Evolutionary conservation across 2,329 filamentous ascomycete genomes (phyloP).

Genomic region (Coniochaeta hoffmannii): DNA sequence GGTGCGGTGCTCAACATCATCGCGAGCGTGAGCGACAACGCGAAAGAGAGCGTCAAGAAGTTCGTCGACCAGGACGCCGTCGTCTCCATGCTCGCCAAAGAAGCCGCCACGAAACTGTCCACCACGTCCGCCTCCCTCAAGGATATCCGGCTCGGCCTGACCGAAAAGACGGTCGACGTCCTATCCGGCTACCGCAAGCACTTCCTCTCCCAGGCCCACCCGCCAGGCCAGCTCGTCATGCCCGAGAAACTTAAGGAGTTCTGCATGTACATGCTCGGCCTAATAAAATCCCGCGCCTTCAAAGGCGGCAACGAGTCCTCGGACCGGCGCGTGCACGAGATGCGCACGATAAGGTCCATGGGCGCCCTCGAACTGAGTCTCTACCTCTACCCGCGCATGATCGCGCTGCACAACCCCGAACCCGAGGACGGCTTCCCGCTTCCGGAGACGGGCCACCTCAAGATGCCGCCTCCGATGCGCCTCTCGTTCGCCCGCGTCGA

Average conservation of each 20-base stretch:
- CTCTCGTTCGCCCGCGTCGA: constrained; percentile 84
- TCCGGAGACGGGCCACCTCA: constrained; percentile 72
- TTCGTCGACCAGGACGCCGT: constrained; percentile 96
- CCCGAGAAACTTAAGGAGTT: constrained; percentile 96
- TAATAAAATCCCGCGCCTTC: constrained; percentile 86
- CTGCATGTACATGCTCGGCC: constrained; percentile 86
- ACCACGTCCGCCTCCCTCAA: constrained; percentile 65
- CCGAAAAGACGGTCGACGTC: constrained; percentile 89
- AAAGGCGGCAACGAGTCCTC: constrained; percentile 88
- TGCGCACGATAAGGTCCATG: constrained; percentile 84
- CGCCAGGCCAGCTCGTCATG: constrained; percentile 86
- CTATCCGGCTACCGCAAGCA: constrained; percentile 89
- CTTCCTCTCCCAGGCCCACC: constrained; percentile 73
- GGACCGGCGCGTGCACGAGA: constrained; percentile 84
- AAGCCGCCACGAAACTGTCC: constrained; percentile 76
- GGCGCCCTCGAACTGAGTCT: constrained; percentile 77
- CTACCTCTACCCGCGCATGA: constrained; percentile 92
- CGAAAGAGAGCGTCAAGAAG: constrained; percentile 79
- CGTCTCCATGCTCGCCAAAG: constrained; percentile 80
- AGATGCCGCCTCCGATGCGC: constrained; percentile 72
- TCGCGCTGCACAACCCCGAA: constrained; percentile 82
- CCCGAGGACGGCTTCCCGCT: constrained; percentile 90
- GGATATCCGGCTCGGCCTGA: constrained; percentile 74
- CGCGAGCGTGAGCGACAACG: constrained; percentile 80
- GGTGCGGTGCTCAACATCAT: constrained; percentile 90